Evolutionary conservation across 225 moss, liverwort and hornwort species (phyloP), one percentile per base, ranked within the genome.

Genomic region (Takakia lepidozioides): DNA sequence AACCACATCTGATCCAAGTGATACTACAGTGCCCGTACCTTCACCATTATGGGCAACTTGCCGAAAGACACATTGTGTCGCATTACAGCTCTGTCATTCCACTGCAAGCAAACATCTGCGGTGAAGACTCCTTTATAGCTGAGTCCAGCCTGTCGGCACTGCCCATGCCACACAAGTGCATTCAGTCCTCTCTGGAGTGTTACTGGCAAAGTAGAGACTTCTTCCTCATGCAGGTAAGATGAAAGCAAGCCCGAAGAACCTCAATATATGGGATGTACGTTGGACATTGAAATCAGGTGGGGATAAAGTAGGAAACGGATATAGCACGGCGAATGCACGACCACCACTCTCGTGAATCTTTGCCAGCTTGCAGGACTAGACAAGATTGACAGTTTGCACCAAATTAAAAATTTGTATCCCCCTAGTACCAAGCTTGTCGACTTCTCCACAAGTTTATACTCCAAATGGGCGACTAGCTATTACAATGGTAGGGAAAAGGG

Each of bases 41-140:
- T 95, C 40, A 90, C 95, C 89, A 95, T 86, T 38, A 90, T 82
- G 27, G 95, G 95, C 87, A 95, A 84, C 60, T 84, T 84, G 55
- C 95, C 95, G 54, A 61, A 87, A 0, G 82, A 78, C 15, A 90
- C 30, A 19, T 74, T 87, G 50, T 90, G 84, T 20, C 90, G 84
- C 51, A 82, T 67, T 15, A 90, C 90, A 55, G 79, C 80, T 45
- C 86, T 74, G 58, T 69, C 72, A 23, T 84, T 76, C 67, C 71
- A 80, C 63, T 95, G 95, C 64, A 87, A 56, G 60, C 95, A 95
- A 40, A 95, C 48, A 55, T 95, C 95, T 48, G 82, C 87, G 30
- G 84, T 84, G 43, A 95, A 74, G 47, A 45, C 55, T 57, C 90
- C 95, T 53, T 62, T 82, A 72, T 95, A 95, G 54, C 84, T 90